Evolutionary conservation across 1,284 basidiomycete species (phyloP), one percentile per base, ranked within the genome.

Genomic region (Cerioporus squamosus): DNA sequence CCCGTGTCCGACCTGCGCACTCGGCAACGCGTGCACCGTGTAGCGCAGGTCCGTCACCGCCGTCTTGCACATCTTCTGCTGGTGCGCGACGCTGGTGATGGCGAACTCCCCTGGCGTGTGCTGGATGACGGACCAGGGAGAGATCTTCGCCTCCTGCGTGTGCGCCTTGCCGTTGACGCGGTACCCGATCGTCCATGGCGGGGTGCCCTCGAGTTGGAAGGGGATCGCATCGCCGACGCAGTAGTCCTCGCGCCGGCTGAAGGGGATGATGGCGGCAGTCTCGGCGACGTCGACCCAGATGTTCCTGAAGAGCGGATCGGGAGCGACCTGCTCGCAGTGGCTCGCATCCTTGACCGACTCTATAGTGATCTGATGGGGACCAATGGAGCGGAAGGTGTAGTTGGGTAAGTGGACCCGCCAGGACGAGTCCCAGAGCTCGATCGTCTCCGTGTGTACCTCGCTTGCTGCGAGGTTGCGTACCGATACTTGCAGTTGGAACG

Each of bases 131-230:
- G 91, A 88, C 78, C 98, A 97, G 5, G 92, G 89, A 1, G 92
- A 90, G 20, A 82, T 81, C 63, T 87, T 89, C 10, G 89, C 88
- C 58, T 91, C 89, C 59, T 94, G 91, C 3, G 83, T 85, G 66
- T 91, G 83, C 18, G 81, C 72, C 72, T 90, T 93, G 49, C 88
- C 87, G 63, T 94, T 90, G 74, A 95, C 86, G 45, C 87, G 85
- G 74, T 97, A 95, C 87, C 88, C 88, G 56, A 99, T 87, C 5
- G 88, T 90, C 95, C 97, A 99, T 2, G 97, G 96, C n/a, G 96
- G 88, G 46, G 87, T 93, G 51, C 97, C 97, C 75, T 98, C 95
- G 18, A 99, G 79, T 69, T 96, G 87, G 81, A 97, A 98, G 64
- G 95, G 93, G 10, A 94, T 83, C 48, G 86, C 82, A 66, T 98